Evolutionary conservation across 495 filamentous ascomycete genomes (phyloP), one percentile per base, ranked within the genome.

Genomic region (Penicillium taxi): DNA sequence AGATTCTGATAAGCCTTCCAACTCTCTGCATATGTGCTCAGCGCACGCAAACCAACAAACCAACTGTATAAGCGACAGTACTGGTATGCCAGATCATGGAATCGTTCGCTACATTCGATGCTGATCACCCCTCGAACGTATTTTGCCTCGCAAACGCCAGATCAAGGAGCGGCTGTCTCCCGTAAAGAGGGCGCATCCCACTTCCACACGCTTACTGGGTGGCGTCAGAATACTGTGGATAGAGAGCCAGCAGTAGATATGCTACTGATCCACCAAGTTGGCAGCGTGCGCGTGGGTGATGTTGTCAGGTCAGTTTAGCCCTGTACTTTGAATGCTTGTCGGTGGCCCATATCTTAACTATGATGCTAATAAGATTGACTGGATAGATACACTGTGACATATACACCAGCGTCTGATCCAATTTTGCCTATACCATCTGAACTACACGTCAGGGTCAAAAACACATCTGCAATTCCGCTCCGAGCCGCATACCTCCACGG

Each of bases 401-500:
- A 98, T 59, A 88, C 81, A 2, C 90, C 91, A n/a, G 75, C 82
- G 13, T 64, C 72, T 33, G 91, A 96, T 59, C 84, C 81, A 38
- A 87, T 94, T 47, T 76, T 89, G 5, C 93, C 91, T 2, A 75
- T 84, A 15, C 90, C 90, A 6, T 59, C 77, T 28, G 62, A 77
- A 40, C 74, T 98, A 20, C 73, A 87, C 56, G 76, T 98, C 26
- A 83, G 81, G 42, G 78, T 98, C 55, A 87, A 82, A 50, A 98
- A 98, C 50, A 85, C 82, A n/a, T 89, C 85, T 14, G 80, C 88
- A 9, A 83, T 90, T 39, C 80, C 91, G 3, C 68, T 96, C 9
- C 84, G 91, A 47, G 91, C 91, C 31, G 91, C 91, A 24, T 98
- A 95, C 53, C 77, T 98, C 26, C 91, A 94, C 60, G 91, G 91